phyloP scores from a whole-genome alignment of 1,139 yeast genomes.

The Wickerhamomyces sp. region DNA sequence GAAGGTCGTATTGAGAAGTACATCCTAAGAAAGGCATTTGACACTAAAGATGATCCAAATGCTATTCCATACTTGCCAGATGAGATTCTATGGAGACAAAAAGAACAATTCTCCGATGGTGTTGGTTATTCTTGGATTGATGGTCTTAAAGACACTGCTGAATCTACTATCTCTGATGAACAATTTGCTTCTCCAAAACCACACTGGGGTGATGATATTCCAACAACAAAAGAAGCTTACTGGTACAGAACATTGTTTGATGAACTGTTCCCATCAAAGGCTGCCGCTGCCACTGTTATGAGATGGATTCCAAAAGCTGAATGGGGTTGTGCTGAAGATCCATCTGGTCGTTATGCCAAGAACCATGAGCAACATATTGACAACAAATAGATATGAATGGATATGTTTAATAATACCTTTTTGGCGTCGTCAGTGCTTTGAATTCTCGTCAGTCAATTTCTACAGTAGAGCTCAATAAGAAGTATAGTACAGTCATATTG shows the following conservation, averaged over 20 bases:
- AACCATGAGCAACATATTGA: constrained; percentile 66
- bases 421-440: too few species aligned
- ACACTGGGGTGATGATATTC: constrained; percentile 93
- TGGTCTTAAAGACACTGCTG: constrained; percentile 93
- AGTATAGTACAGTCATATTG: too few species aligned
- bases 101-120: constrained; percentile 99
- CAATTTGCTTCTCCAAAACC: constrained; percentile 85
- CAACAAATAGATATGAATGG: constrained; percentile 9
- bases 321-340: constrained; percentile 99
- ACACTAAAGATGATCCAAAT: constrained; percentile 66
- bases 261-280: constrained; percentile 80
- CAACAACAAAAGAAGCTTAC: constrained; percentile 97
- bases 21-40: constrained; percentile 94
- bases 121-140: constrained; percentile 99
- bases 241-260: constrained; percentile 98
- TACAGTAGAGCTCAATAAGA: too few species aligned
- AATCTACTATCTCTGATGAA: constrained; percentile 79
- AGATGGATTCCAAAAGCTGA: constrained; percentile 99
- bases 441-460: too few species aligned
- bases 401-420: too few species aligned
- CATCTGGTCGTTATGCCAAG: constrained; percentile 94
- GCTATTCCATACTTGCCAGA: constrained; percentile 85
- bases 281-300: constrained; percentile 96
- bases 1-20: constrained; percentile 87
- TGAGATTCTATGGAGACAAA: constrained; percentile 98